Percentiles rank a stretch among this genome's conserved stretches.
Conservation (phyloP, 2,329 filamentous ascomycete species). For the Aspergillus floridensis region DNA sequence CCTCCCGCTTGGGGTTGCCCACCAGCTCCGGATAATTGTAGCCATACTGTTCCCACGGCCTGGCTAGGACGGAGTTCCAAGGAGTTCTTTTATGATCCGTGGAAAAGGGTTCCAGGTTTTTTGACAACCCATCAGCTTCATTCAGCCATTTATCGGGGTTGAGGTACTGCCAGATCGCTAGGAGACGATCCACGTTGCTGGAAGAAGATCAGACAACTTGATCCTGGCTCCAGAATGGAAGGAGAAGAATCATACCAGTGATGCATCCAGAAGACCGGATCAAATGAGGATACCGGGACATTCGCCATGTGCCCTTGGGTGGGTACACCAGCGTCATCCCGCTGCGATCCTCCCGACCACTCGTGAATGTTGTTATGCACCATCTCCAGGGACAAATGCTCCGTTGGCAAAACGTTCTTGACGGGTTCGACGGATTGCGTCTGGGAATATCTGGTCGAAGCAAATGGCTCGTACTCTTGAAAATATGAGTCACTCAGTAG, state of each 20-base stretch:
- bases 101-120: not conserved
- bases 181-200: conserved; percentile 7
- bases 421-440: not conserved
- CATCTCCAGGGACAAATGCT: conserved; percentile 3
- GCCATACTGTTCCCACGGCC: not conserved
- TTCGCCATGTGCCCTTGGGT: conserved; percentile 9
- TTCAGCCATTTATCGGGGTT: conserved; percentile 7
- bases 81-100: not conserved
- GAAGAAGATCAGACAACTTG: not conserved
- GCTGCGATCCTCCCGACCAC: not conserved
- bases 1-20: not conserved
- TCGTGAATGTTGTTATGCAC: conserved; percentile 12
- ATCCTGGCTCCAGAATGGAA: not conserved
- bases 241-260: conserved; percentile 6
- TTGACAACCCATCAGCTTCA: not conserved
- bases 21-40: conserved; percentile 4
- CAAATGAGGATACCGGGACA: conserved; percentile 10
- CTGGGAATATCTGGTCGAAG: not conserved
- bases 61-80: conserved; percentile 1
- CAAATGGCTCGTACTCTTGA: not conserved
- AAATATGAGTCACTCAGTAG: too few relatives aligned
- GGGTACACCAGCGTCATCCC: not conserved
- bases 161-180: conserved; percentile 6
- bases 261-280: conserved; percentile 14
- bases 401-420: too few relatives aligned